Percentiles rank a stretch among this genome's conserved stretches.
Conservation (phyloP, 2,329 filamentous ascomycete genomes). For the Fusarium solani-melongenae region DNA sequence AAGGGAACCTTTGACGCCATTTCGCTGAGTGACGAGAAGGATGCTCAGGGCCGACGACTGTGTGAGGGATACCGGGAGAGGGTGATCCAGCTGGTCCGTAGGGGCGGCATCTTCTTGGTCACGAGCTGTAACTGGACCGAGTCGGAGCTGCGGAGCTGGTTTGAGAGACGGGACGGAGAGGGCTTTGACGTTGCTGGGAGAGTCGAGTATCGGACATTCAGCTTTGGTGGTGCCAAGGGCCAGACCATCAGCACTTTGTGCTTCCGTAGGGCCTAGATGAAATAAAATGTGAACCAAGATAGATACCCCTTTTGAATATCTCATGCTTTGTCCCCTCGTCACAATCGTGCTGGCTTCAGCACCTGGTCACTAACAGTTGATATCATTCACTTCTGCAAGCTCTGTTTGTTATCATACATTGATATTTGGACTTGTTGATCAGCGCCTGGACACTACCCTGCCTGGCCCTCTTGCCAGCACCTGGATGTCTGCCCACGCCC, state of each 20-base stretch:
- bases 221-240: constrained; percentile 88
- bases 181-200: constrained; percentile 71
- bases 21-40: constrained; percentile 72
- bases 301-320: constrained; percentile 7
- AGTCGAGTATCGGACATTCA: constrained; percentile 86
- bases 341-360: constrained; percentile 19
- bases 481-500: constrained; percentile 8
- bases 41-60: constrained; percentile 66
- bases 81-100: constrained; percentile 75
- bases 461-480: constrained; percentile 12
- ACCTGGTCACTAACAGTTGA: constrained; percentile 27
- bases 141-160: constrained; percentile 84
- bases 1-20: constrained; percentile 99
- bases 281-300: constrained; percentile 18
- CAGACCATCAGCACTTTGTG: constrained; percentile 90
- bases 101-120: constrained; percentile 80
- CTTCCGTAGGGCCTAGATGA: constrained; percentile 66
- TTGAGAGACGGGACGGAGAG: constrained; percentile 58
- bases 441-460: constrained; percentile 25
- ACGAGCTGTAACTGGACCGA: constrained; percentile 99
- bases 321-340: neutral
- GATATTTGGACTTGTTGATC: constrained; percentile 32
- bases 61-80: constrained; percentile 80
- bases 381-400: constrained; percentile 39
- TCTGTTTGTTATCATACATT: constrained; percentile 42